Evolutionary conservation across 192 early-diverging fungal species (phyloP).

Genomic region (Linnemannia exigua): DNA sequence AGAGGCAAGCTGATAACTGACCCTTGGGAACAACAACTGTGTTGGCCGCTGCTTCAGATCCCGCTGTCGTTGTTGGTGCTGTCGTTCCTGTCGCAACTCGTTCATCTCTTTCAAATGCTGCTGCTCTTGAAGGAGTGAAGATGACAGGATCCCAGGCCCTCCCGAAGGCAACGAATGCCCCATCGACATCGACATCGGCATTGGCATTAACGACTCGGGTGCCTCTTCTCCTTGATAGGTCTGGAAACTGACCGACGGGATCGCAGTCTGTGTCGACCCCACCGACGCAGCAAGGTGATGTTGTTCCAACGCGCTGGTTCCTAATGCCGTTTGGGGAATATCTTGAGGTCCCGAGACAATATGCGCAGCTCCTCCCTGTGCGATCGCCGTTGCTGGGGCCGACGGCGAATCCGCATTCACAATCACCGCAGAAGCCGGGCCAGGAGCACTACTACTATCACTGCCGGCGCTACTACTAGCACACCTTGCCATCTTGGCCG

Average conservation of each 20-base stretch:
- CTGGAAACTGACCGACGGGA: constrained; percentile 25
- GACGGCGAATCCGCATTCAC: background rate
- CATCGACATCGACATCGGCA: background rate
- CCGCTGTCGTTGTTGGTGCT: constrained; percentile 46
- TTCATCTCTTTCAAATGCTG: constrained; percentile 47
- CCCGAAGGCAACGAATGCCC: background rate
- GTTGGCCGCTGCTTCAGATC: constrained; percentile 52
- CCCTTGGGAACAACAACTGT: constrained; percentile 55
- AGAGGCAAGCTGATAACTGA: constrained; percentile 41
- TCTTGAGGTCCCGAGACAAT: constrained; percentile 54
- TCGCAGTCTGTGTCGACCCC: background rate
- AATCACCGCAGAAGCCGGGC: background rate
- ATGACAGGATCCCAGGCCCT: constrained; percentile 34
- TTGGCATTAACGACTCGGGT: background rate
- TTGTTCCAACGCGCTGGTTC: background rate
- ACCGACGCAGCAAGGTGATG: background rate
- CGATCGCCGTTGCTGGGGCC: background rate
- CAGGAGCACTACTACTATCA: background rate
- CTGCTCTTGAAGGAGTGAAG: constrained; percentile 45
- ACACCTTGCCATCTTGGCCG: background rate
- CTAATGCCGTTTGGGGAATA: constrained; percentile 34
- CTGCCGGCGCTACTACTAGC: background rate
- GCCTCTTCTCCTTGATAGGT: background rate
- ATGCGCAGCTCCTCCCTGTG: constrained; percentile 53
- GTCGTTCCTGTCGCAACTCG: constrained; percentile 39